Conservation (phyloP, 768 basidiomycete genomes). For the Auricularia heimuer region DNA sequence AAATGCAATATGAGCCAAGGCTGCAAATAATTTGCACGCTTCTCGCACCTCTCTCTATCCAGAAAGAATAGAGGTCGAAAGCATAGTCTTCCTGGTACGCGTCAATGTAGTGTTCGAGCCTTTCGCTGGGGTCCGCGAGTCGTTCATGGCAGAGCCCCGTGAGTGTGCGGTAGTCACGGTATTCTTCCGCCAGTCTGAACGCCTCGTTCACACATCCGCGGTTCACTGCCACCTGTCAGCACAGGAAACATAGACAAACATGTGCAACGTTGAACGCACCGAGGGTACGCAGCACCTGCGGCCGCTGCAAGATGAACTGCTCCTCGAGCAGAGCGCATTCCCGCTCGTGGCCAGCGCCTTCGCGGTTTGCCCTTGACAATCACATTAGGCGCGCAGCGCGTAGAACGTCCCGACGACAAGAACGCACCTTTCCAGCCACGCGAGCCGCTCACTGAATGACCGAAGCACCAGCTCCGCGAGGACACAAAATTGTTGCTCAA, state of each 20-base stretch:
- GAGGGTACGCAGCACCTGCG: conserved; percentile 69
- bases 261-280: conserved; percentile 32
- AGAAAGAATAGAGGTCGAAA: conserved; percentile 85
- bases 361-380: conserved; percentile 34
- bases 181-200: conserved; percentile 75
- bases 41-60: conserved; percentile 71
- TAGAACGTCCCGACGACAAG: background rate
- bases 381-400: conserved; percentile 4
- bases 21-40: background rate
- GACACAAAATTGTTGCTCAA: conserved; percentile 10
- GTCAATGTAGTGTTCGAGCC: conserved; percentile 65
- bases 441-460: conserved; percentile 44
- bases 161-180: conserved; percentile 78
- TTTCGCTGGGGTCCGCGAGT: conserved; percentile 28
- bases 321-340: conserved; percentile 54
- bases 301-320: conserved; percentile 60
- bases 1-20: background rate
- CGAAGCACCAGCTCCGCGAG: conserved; percentile 5
- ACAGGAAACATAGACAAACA: background rate
- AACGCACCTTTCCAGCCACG: background rate
- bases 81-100: conserved; percentile 78
- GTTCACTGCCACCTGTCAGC: conserved; percentile 35
- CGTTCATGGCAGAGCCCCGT: conserved; percentile 67
- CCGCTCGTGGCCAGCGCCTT: conserved; percentile 38
- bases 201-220: conserved; percentile 60